Percentiles rank a stretch among this genome's conserved stretches.
phyloP scores from a whole-genome alignment of 345 rosid species.

The Eutrema japonicum region DNA sequence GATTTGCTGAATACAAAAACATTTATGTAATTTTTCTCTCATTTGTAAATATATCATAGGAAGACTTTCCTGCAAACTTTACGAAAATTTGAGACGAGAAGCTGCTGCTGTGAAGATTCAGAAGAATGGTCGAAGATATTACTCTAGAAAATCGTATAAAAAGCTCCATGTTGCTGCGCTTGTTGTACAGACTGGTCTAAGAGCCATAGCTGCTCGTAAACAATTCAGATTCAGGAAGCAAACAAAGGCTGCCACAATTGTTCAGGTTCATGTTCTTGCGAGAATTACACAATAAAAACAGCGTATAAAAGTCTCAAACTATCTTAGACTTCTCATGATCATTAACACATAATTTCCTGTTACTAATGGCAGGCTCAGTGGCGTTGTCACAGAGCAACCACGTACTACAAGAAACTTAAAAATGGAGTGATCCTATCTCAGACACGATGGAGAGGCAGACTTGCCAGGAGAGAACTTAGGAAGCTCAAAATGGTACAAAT shows the following conservation, averaged over 20 bases:
- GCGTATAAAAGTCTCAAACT: background rate
- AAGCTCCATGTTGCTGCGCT: constrained; percentile 58
- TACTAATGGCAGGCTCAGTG: constrained; percentile 59
- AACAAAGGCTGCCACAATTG: constrained; percentile 67
- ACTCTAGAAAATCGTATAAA: constrained; percentile 58
- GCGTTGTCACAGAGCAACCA: constrained; percentile 63
- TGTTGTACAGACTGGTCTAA: constrained; percentile 63
- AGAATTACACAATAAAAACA: background rate
- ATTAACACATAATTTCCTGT: constrained; percentile 7
- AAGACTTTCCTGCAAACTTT: constrained; percentile 65
- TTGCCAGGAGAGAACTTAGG: constrained; percentile 68
- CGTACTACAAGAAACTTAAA: constrained; percentile 64
- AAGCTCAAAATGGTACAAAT: constrained; percentile 72
- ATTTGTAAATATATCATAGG: constrained; percentile 47
- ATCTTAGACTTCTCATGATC: constrained; percentile 14
- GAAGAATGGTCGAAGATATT: constrained; percentile 58
- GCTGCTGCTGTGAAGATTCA: constrained; percentile 77
- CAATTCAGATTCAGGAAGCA: constrained; percentile 61
- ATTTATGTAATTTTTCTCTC: constrained; percentile 5
- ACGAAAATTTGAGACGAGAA: constrained; percentile 51
- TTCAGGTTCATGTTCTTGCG: constrained; percentile 52
- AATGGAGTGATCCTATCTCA: constrained; percentile 66
- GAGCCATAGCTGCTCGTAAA: constrained; percentile 72
- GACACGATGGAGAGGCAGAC: constrained; percentile 79
- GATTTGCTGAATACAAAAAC: constrained; percentile 2